Base-by-base conservation (phyloP, 75 land plant species). In the Pseudotsuga menziesii region DNA sequence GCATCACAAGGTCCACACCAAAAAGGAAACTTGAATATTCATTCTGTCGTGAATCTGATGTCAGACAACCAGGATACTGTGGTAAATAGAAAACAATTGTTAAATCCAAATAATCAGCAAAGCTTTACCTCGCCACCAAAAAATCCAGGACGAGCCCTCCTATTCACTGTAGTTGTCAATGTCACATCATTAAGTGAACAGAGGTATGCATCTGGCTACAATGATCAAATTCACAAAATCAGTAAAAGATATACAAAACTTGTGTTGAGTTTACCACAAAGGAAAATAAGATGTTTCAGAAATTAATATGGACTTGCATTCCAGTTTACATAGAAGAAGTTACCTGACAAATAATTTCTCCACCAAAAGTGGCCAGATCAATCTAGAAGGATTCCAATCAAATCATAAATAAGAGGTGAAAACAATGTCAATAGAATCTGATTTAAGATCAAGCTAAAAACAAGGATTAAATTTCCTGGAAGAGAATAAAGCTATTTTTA, bases 291-390 rank as follows among this genome's bases (percentile, higher is more conserved):
- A 72, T 25, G 48, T 56, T 20, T 60, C 20, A 60, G 61, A 72
- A 72, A 25, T 3, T 54, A 26, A 52, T 4, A 56, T 56, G 2
- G 23, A 73, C 75, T 54, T 54, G 57, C 17, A 55, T 12, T 73
- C 74, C 20, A 55, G 75, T 15, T 26, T 16, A 9, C 27, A 20
- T 26, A 27, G 20, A 17, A 61, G 2, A 36, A 39, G 20, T 14
- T 82, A 94, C 97, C 97, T 92, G 97, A 66, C 95, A 92, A 63
- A 94, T 76, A 71, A 94, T 79, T 79, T 94, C 91, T 62, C 97
- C 97, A 69, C 91, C 89, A 75, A 94, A 94, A 54, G 76, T 83
- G 58, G 97, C 88, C 76, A 94, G 62, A 83, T 94, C 97, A 88
- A 94, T 88, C 97, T 94, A 78, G 13, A 77, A 70, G 61, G 20